Evolutionary conservation across 352 stramenopile genomes (phyloP).

Genomic region (Globisporangium cederbergense): DNA sequence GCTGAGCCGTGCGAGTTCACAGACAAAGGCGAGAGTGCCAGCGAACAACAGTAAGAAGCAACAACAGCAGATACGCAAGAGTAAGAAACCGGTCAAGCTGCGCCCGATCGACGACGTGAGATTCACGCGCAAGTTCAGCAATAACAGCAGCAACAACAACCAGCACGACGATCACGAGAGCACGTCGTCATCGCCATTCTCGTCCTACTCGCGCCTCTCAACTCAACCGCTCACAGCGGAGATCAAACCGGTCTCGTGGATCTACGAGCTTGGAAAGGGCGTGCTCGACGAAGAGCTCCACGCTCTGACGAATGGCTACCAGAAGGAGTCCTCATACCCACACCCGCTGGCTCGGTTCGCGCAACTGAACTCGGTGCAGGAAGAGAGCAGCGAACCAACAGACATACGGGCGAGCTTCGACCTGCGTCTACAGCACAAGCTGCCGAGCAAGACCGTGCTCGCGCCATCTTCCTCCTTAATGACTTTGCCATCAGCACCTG

Average conservation of each 20-base stretch:
- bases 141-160: conserved; percentile 24
- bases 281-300: conserved; percentile 27
- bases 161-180: conserved; percentile 27
- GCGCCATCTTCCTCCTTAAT: conserved; percentile 1
- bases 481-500: background rate
- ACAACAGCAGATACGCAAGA: conserved; percentile 12
- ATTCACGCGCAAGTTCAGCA: conserved; percentile 18
- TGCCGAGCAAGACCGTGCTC: conserved; percentile 18
- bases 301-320: background rate
- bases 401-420: background rate
- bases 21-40: background rate
- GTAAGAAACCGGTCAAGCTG: conserved; percentile 20
- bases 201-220: conserved; percentile 3
- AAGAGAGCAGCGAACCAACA: conserved; percentile 15
- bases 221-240: conserved; percentile 41
- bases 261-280: conserved; percentile 39
- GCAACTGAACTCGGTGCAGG: conserved; percentile 21
- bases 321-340: background rate
- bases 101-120: conserved; percentile 17
- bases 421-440: conserved; percentile 20
- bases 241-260: conserved; percentile 61
- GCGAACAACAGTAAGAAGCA: conserved; percentile 14
- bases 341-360: conserved; percentile 9
- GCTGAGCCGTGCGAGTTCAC: background rate
- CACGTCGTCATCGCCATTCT: background rate